Evolutionary conservation across 345 rosid species (phyloP).

Genomic region (Excoecaria agallocha): DNA sequence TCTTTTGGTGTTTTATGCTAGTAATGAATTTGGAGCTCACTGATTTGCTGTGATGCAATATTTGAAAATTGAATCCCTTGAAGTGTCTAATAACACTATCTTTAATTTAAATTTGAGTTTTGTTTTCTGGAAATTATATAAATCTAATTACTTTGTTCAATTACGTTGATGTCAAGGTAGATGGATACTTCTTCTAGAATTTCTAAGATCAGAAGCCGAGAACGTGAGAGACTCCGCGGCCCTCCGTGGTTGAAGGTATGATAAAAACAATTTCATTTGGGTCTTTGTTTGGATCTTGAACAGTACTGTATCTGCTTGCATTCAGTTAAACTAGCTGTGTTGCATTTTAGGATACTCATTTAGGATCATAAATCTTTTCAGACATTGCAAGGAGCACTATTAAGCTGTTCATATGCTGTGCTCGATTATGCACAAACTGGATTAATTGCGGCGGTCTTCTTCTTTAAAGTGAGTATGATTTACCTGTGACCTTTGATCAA

Average conservation of each 20-base stretch:
- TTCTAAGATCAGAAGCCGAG: slow-evolving; percentile 83
- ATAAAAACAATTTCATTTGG: slow-evolving; percentile 3
- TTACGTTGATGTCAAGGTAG: slow-evolving; percentile 60
- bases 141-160: slow-evolving; percentile 16
- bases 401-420: slow-evolving; percentile 67
- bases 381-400: slow-evolving; percentile 83
- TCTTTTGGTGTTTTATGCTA: neutral
- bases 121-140: neutral
- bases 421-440: slow-evolving; percentile 99
- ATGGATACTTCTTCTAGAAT: slow-evolving; percentile 98
- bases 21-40: neutral
- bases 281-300: neutral
- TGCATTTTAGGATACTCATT: slow-evolving; percentile 16
- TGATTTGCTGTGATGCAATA: neutral
- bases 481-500: slow-evolving; percentile 12
- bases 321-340: neutral
- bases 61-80: neutral
- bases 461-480: slow-evolving; percentile 71
- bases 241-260: slow-evolving; percentile 95
- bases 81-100: neutral
- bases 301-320: neutral
- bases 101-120: neutral
- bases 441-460: slow-evolving; percentile 89
- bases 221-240: slow-evolving; percentile 91
- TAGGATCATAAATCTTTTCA: slow-evolving; percentile 22